Conservation (phyloP, 495 filamentous ascomycete genomes). For the Daldinia decipiens region DNA sequence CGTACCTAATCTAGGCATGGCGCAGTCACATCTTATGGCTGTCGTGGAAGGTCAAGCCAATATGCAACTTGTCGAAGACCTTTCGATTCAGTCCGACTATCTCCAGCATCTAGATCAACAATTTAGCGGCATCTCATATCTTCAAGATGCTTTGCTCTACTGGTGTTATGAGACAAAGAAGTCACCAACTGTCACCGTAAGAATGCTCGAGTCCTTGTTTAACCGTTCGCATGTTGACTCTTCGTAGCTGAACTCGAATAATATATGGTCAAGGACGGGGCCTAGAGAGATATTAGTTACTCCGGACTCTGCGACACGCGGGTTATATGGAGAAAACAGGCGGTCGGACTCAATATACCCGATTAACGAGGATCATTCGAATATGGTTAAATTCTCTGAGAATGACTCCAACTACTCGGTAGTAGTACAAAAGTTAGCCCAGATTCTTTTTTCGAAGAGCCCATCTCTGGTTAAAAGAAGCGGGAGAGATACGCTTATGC, state of each 20-base stretch:
- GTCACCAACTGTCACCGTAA: constrained; percentile 25
- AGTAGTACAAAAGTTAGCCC: background rate
- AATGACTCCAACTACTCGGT: constrained; percentile 7
- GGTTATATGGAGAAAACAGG: constrained; percentile 3
- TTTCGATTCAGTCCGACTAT: constrained; percentile 23
- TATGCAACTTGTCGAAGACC: constrained; percentile 19
- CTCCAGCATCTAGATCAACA: constrained; percentile 25
- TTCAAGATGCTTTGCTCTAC: constrained; percentile 5
- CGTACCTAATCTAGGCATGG: constrained; percentile 48
- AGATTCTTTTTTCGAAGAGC: constrained; percentile 1
- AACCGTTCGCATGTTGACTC: constrained; percentile 1
- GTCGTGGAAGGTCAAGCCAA: constrained; percentile 44
- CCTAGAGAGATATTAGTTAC: constrained; percentile 33
- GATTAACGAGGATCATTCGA: constrained; percentile 35
- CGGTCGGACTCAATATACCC: constrained; percentile 16
- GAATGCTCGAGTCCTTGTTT: background rate
- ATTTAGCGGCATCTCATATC: constrained; percentile 14
- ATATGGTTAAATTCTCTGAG: constrained; percentile 35
- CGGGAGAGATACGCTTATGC: background rate
- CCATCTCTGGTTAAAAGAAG: background rate
- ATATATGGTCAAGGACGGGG: constrained; percentile 16
- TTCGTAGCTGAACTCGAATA: constrained; percentile 15
- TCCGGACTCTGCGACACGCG: constrained; percentile 34
- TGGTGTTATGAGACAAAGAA: constrained; percentile 41
- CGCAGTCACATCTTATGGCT: constrained; percentile 25